Conservation (phyloP, 2,329 filamentous ascomycete genomes). For the Didymella segeticola region DNA sequence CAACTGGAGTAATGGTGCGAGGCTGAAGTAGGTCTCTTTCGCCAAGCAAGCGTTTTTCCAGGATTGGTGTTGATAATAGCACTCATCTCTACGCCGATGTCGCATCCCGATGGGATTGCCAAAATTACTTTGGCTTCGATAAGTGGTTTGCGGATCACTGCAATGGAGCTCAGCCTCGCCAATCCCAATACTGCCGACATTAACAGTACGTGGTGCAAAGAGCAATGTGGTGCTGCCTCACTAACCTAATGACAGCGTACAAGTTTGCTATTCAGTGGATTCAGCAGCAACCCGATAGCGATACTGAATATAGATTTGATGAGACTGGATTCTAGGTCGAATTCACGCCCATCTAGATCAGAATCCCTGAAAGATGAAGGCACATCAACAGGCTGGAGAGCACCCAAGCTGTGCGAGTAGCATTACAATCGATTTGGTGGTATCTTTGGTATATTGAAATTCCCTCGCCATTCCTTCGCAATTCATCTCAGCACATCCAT, state of each 20-base stretch:
- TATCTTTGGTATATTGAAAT: background rate
- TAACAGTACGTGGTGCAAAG: background rate
- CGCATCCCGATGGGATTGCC: background rate
- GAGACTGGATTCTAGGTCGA: background rate
- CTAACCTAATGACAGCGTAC: background rate
- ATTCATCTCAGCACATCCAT: background rate
- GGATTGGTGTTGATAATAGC: background rate
- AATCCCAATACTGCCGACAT: constrained; percentile 1
- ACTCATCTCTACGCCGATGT: background rate
- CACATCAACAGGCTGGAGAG: background rate
- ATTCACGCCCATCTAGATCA: background rate
- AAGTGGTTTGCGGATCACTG: constrained; percentile 5
- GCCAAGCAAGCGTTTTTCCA: background rate
- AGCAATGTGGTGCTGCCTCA: background rate
- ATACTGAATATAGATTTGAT: constrained; percentile 1
- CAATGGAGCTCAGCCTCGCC: background rate
- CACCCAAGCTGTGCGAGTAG: background rate
- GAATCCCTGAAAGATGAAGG: background rate
- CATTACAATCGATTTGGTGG: background rate
- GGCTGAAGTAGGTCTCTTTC: background rate
- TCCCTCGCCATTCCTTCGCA: background rate
- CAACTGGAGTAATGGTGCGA: background rate
- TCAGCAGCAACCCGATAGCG: constrained; percentile 1
- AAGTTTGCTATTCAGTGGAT: background rate
- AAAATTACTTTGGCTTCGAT: constrained; percentile 1